Evolutionary conservation across 306 rosid species (phyloP).

Genomic region (Gleditsia sinensis): DNA sequence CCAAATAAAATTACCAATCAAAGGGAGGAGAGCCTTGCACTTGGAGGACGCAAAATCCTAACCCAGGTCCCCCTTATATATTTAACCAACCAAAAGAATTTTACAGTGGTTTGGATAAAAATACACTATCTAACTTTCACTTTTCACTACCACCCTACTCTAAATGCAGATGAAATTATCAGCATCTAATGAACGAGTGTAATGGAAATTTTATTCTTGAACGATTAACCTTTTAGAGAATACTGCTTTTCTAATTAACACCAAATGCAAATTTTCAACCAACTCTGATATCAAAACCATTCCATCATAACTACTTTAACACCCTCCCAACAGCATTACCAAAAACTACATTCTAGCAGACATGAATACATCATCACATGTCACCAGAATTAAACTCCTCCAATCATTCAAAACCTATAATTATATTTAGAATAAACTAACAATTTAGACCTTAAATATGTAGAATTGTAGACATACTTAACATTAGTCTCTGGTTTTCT

Average conservation of each 20-base stretch:
- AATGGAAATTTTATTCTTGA: background rate
- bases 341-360: no score
- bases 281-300: background rate
- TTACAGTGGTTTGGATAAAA: background rate
- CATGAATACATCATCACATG: background rate
- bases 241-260: background rate
- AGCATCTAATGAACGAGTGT: no score
- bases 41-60: no score
- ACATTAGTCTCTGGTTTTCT: background rate
- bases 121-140: background rate
- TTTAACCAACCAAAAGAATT: background rate
- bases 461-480: background rate
- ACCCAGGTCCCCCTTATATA: background rate
- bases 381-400: background rate
- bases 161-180: background rate
- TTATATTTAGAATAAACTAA: background rate
- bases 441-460: background rate
- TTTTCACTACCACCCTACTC: background rate
- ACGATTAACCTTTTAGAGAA: background rate
- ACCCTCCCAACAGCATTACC: background rate
- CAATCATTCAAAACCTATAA: background rate
- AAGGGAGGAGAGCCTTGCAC: no score
- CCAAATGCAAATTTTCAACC: background rate
- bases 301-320: background rate
- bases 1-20: no score